phyloP scores from a whole-genome alignment of 2,329 filamentous ascomycete genomes.

The Ophiostoma sp. region DNA sequence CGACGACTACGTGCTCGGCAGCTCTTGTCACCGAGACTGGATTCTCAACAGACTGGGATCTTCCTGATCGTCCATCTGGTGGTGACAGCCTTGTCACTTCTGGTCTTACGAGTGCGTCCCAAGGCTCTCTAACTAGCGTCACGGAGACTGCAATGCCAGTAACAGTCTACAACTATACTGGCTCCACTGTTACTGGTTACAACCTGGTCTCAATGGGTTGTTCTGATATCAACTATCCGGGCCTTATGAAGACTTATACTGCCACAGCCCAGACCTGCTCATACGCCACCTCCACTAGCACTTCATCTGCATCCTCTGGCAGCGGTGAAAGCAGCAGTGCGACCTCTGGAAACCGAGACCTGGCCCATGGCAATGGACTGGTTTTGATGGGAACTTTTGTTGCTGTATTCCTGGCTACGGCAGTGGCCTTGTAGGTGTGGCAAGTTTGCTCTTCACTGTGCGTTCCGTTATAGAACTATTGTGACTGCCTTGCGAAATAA shows the following conservation, averaged over 20 bases:
- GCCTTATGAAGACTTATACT: background rate
- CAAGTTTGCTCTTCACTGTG: background rate
- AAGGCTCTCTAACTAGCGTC: background rate
- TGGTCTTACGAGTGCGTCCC: background rate
- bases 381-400: background rate
- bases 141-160: conserved; percentile 38
- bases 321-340: background rate
- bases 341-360: background rate
- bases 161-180: conserved; percentile 49
- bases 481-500: too few relatives aligned
- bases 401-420: background rate
- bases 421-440: background rate
- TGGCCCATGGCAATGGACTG: background rate
- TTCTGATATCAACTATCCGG: conserved; percentile 3
- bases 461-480: too few relatives aligned
- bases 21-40: background rate
- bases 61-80: background rate
- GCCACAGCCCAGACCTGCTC: background rate
- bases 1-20: background rate
- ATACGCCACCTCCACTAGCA: background rate
- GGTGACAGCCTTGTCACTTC: background rate
- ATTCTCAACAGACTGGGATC: background rate
- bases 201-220: conserved; percentile 54
- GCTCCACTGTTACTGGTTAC: conserved; percentile 69
- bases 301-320: background rate